Evolutionary conservation across 73 alveolate genomes (phyloP).

Genomic region (Effrenium voratum): DNA sequence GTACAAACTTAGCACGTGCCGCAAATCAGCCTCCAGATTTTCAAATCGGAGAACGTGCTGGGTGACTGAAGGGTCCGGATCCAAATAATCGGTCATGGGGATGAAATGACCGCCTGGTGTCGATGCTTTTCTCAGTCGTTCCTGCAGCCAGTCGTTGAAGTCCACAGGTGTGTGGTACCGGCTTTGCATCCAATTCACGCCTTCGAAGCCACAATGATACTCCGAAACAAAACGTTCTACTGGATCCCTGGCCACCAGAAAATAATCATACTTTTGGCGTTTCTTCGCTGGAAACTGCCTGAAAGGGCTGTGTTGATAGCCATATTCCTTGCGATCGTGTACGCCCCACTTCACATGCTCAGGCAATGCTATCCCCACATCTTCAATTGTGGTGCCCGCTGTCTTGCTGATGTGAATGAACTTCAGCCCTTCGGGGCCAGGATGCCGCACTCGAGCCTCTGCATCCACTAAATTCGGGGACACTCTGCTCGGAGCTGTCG

Average conservation of each 20-base stretch:
- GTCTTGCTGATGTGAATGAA: slow-evolving; percentile 90
- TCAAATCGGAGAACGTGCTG: slow-evolving; percentile 71
- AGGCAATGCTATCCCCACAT: slow-evolving; percentile 25
- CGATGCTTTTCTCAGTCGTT: slow-evolving; percentile 27
- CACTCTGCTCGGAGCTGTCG: neutral
- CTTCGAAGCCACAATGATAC: slow-evolving; percentile 83
- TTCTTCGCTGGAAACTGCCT: slow-evolving; percentile 18
- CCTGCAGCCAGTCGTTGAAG: slow-evolving; percentile 72
- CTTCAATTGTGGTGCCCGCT: slow-evolving; percentile 81
- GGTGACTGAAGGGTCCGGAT: slow-evolving; percentile 49
- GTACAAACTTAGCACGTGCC: slow-evolving; percentile 50
- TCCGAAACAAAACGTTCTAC: slow-evolving; percentile 78
- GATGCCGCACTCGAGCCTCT: slow-evolving; percentile 21
- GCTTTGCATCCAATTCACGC: slow-evolving; percentile 63
- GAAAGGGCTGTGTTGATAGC: slow-evolving; percentile 43
- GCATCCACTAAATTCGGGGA: slow-evolving; percentile 59
- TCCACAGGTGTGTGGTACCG: slow-evolving; percentile 35
- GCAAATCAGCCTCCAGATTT: slow-evolving; percentile 68
- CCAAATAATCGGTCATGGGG: slow-evolving; percentile 54
- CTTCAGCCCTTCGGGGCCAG: slow-evolving; percentile 60
- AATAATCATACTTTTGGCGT: slow-evolving; percentile 69
- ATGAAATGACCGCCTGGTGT: slow-evolving; percentile 82
- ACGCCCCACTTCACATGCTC: slow-evolving; percentile 69
- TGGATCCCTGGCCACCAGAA: slow-evolving; percentile 59
- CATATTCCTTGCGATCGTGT: slow-evolving; percentile 52